A percentile compares a stretch with the other conserved stretches of the same genome.
These are phyloP conservation scores for Spongospora subterranea DNA, from an alignment of 208 protist genomes.

Conservation along the genomic window DNA sequence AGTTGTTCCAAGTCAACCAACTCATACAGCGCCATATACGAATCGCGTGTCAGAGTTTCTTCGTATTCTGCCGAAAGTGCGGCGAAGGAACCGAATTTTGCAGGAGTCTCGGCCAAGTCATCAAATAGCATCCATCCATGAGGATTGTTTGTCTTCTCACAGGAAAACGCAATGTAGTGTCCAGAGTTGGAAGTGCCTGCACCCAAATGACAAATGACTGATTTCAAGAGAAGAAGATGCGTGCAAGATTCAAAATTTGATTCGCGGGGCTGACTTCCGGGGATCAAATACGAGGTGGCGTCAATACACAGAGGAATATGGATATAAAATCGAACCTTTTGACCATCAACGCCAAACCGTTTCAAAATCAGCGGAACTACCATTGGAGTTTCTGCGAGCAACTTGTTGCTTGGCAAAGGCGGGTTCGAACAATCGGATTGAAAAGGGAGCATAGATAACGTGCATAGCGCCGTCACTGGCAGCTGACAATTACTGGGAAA, in stretches of 20 bases:
- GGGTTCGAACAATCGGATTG: not conserved
- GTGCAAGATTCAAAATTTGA: not conserved
- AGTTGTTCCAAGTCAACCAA: not conserved
- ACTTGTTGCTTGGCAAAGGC: not conserved
- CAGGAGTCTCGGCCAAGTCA: not conserved
- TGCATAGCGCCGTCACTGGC: not conserved
- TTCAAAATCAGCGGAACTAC: not conserved
- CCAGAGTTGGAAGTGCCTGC: not conserved
- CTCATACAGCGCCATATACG: not conserved
- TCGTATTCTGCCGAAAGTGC: not conserved
- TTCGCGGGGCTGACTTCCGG: not conserved
- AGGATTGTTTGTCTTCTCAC: not conserved
- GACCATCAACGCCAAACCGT: not conserved
- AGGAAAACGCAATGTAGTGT: constrained; percentile 2
- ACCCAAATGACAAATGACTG: not conserved
- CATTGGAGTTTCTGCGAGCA: not conserved
- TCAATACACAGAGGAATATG: not conserved
- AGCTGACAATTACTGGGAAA: not conserved
- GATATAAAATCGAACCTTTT: not conserved
- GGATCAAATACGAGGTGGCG: not conserved
- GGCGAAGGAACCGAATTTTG: not conserved
- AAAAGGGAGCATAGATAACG: not conserved
- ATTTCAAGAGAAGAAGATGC: not conserved
- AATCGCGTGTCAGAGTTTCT: not conserved
- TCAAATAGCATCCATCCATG: not conserved